These are phyloP conservation scores for Sordariomycetes sp. DNA, from an alignment of 2,329 filamentous ascomycete genomes.

Conservation along the genomic window DNA sequence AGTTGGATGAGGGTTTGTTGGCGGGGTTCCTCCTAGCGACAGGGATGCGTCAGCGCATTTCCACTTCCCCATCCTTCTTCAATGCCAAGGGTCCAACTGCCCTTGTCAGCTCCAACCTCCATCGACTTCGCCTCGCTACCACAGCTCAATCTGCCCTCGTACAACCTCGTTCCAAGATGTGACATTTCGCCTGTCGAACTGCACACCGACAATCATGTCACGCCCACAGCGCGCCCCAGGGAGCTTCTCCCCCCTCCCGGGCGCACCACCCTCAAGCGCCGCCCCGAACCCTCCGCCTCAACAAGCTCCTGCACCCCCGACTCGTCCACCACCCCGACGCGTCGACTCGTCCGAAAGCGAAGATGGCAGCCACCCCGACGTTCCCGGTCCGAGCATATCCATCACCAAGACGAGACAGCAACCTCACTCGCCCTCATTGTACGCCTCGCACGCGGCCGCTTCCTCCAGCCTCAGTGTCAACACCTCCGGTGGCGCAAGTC, in stretches of 20 bases:
- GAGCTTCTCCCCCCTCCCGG: constrained; percentile 46
- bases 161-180: constrained; percentile 28
- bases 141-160: background rate
- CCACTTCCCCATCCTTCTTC: background rate
- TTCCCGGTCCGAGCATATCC: constrained; percentile 22
- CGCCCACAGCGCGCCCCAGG: constrained; percentile 39
- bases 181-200: constrained; percentile 14
- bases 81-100: background rate
- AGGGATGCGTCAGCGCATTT: background rate
- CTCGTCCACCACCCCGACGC: constrained; percentile 21
- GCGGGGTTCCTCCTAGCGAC: background rate
- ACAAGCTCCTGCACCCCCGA: constrained; percentile 12
- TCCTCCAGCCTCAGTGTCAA: constrained; percentile 27
- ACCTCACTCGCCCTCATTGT: constrained; percentile 13
- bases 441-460: constrained; percentile 36
- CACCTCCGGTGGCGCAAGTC: too few relatives aligned
- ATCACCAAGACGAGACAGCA: constrained; percentile 36
- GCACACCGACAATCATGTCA: constrained; percentile 29
- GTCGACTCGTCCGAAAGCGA: constrained; percentile 20
- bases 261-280: constrained; percentile 14
- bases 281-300: constrained; percentile 9
- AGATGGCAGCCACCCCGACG: constrained; percentile 12
- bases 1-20: background rate
- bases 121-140: background rate
- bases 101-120: background rate